Evolutionary conservation across 768 basidiomycete species (phyloP).

Genomic region (Pleurotus tuoliensis): DNA sequence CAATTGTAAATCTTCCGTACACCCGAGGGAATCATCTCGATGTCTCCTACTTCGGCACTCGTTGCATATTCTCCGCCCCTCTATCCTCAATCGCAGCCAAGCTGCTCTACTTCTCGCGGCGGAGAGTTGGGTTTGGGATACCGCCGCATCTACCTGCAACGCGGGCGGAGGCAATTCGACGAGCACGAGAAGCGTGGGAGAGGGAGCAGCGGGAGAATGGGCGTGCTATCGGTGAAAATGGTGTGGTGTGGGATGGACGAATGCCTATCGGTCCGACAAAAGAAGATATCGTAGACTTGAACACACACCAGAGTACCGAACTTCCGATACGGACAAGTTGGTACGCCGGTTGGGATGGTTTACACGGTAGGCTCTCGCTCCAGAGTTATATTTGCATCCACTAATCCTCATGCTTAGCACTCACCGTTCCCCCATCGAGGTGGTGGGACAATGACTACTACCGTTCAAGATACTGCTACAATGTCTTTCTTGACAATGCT

Average conservation of each 20-base stretch:
- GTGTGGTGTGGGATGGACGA: too few species aligned
- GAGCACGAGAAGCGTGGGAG: neutral
- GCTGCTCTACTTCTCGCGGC: conserved; percentile 56
- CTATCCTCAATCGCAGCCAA: conserved; percentile 55
- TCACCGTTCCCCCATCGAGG: conserved; percentile 13
- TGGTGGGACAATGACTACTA: conserved; percentile 59
- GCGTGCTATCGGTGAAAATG: too few species aligned
- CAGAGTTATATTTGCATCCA: too few species aligned
- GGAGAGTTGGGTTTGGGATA: conserved; percentile 45
- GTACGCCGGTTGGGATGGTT: too few species aligned
- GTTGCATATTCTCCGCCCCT: conserved; percentile 25
- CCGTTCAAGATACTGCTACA: conserved; percentile 44
- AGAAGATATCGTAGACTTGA: conserved; percentile 59
- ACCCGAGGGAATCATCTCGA: conserved; percentile 13
- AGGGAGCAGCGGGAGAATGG: neutral
- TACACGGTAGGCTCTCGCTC: too few species aligned
- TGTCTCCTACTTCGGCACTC: conserved; percentile 25
- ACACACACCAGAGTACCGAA: conserved; percentile 26
- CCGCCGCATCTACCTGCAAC: conserved; percentile 33
- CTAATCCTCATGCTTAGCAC: too few species aligned
- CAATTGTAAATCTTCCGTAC: conserved; percentile 3
- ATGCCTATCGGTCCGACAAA: conserved; percentile 39
- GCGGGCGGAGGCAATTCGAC: conserved; percentile 21
- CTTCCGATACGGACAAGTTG: too few species aligned
- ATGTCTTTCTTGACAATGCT: conserved; percentile 21